Evolutionary conservation across 208 protist species (phyloP).

Genomic region (Trypanosoma vivax): DNA sequence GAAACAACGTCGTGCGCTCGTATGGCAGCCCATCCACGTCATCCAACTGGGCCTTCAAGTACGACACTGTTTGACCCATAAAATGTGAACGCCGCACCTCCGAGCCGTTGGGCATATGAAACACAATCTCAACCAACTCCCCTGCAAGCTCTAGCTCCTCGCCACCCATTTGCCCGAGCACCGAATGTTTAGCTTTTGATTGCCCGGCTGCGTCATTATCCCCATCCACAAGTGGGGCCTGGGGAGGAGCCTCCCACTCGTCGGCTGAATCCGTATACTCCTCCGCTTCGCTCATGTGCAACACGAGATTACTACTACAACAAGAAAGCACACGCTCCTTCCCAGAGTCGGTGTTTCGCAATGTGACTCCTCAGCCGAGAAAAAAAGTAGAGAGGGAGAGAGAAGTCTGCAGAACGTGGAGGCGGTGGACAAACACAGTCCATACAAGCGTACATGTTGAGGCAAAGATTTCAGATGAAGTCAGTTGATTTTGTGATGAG

Average conservation of each 20-base stretch:
- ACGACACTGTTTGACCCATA: constrained; percentile 78
- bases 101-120: constrained; percentile 35
- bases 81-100: constrained; percentile 33
- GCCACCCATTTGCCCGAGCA: constrained; percentile 32
- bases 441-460: too few species aligned
- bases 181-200: background rate
- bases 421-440: too few species aligned
- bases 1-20: constrained; percentile 55
- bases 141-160: constrained; percentile 69
- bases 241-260: constrained; percentile 61
- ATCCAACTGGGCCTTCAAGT: constrained; percentile 69
- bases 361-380: too few species aligned
- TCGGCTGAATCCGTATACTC: constrained; percentile 53
- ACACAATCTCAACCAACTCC: constrained; percentile 24
- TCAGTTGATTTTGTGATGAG: too few species aligned
- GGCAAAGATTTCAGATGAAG: too few species aligned
- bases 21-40: constrained; percentile 42
- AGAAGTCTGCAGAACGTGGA: too few species aligned
- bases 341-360: too few species aligned
- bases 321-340: too few species aligned
- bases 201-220: background rate
- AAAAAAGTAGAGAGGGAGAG: too few species aligned
- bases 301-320: background rate
- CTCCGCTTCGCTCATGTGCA: constrained; percentile 7
- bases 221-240: background rate